Evolutionary conservation across 106 monocot genomes (phyloP).

Genomic region (Acorus gramineus): DNA sequence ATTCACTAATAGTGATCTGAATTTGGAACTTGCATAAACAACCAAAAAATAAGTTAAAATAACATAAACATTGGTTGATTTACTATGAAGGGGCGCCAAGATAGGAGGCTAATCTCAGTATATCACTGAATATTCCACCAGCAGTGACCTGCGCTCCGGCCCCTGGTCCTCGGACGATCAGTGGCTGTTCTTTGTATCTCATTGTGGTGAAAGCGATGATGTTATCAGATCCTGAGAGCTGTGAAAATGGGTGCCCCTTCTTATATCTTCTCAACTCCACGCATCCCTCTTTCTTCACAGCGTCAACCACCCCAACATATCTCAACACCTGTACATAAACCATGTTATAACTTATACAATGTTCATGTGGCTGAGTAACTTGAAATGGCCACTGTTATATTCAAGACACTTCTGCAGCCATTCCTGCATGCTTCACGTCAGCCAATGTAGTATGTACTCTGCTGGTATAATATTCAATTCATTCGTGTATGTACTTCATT

Average conservation of each 20-base stretch:
- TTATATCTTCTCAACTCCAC: conserved; percentile 77
- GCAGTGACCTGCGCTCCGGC: conserved; percentile 94
- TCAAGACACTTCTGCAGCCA: too few relatives aligned
- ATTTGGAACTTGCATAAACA: too few relatives aligned
- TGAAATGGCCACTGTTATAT: too few relatives aligned
- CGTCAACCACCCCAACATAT: conserved; percentile 88
- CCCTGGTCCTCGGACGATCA: conserved; percentile 88
- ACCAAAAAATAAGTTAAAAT: too few relatives aligned
- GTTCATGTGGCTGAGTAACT: too few relatives aligned
- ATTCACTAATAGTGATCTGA: too few relatives aligned
- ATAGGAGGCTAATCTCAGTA: conserved; percentile 77
- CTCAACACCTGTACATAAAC: conserved; percentile 55
- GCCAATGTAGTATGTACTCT: too few relatives aligned
- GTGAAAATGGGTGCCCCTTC: conserved; percentile 84
- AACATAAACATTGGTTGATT: too few relatives aligned
- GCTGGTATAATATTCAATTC: too few relatives aligned
- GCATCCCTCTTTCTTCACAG: conserved; percentile 34
- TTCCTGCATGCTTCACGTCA: too few relatives aligned
- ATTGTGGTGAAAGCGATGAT: conserved; percentile 89
- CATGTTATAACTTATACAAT: background rate
- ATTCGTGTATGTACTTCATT: too few relatives aligned
- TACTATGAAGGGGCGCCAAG: conserved; percentile 80
- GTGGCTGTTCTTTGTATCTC: conserved; percentile 82
- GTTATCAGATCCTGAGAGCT: conserved; percentile 93
- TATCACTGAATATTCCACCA: conserved; percentile 87